phyloP scores from a whole-genome alignment of 2,329 filamentous ascomycete species.

The Colletotrichum noveboracense region DNA sequence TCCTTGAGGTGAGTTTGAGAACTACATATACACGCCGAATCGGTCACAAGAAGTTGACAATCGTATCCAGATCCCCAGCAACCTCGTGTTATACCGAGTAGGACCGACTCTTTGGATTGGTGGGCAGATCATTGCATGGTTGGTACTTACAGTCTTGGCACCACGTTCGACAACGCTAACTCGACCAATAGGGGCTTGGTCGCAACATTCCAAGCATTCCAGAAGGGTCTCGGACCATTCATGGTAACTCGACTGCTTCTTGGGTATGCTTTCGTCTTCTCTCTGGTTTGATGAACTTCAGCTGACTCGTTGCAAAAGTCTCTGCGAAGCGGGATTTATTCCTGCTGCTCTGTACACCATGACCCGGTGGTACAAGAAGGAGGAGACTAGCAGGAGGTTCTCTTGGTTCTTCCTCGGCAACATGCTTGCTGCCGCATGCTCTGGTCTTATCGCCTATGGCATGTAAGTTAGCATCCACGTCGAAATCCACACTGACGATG shows the following conservation, averaged over 20 bases:
- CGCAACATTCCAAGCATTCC: constrained; percentile 39
- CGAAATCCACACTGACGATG: neutral
- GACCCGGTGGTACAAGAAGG: constrained; percentile 51
- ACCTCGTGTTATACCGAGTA: constrained; percentile 50
- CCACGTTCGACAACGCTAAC: constrained; percentile 31
- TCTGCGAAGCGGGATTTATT: constrained; percentile 47
- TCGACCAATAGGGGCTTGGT: constrained; percentile 34
- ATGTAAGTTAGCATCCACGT: constrained; percentile 26
- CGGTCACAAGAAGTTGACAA: neutral
- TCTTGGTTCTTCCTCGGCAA: constrained; percentile 51
- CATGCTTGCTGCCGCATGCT: constrained; percentile 42
- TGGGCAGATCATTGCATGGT: constrained; percentile 47
- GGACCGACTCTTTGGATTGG: constrained; percentile 53
- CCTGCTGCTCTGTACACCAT: constrained; percentile 53
- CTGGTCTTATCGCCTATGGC: constrained; percentile 47
- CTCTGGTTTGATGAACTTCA: neutral
- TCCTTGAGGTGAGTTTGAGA: constrained; percentile 36
- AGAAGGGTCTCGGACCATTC: constrained; percentile 32
- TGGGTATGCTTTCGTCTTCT: constrained; percentile 21
- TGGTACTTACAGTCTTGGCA: constrained; percentile 23
- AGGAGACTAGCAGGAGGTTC: constrained; percentile 50
- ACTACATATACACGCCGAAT: neutral
- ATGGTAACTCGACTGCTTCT: constrained; percentile 42
- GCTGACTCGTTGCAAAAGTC: neutral
- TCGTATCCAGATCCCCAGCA: constrained; percentile 44